Conservation (phyloP, 495 filamentous ascomycete species). For the Aspergillus saccharolyticus region DNA sequence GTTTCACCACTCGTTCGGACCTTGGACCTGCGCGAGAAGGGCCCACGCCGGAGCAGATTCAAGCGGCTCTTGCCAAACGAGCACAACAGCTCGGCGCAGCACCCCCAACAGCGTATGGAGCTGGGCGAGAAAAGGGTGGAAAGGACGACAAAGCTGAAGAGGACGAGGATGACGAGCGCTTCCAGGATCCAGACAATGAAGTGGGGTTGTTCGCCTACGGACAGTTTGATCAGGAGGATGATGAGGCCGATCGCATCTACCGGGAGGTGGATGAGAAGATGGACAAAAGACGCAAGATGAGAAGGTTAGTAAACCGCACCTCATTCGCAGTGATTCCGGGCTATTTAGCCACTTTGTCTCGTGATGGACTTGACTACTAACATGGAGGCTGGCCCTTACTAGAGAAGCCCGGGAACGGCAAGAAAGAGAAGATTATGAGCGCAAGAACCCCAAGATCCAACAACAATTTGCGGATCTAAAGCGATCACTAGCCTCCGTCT, state of each 20-base stretch:
- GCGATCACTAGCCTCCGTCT: constrained; percentile 77
- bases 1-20: constrained; percentile 96
- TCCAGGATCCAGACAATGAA: constrained; percentile 95
- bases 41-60: constrained; percentile 96
- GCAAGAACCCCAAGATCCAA: constrained; percentile 96
- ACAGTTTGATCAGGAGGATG: constrained; percentile 91
- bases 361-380: constrained; percentile 89
- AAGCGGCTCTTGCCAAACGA: constrained; percentile 89
- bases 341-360: constrained; percentile 27
- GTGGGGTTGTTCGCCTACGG: constrained; percentile 92
- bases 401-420: constrained; percentile 94
- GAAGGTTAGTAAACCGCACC: constrained; percentile 70
- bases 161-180: constrained; percentile 79
- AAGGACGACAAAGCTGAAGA: constrained; percentile 60
- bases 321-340: background rate
- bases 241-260: constrained; percentile 95
- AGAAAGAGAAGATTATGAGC: constrained; percentile 91
- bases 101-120: constrained; percentile 75
- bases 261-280: constrained; percentile 94
- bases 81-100: constrained; percentile 78
- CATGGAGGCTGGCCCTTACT: constrained; percentile 54
- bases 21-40: constrained; percentile 94
- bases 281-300: constrained; percentile 75
- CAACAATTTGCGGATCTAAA: constrained; percentile 98
- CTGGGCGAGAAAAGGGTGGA: constrained; percentile 60